Base-by-base conservation (phyloP, 2,329 filamentous ascomycete species). In the Monilinia fructigena region DNA sequence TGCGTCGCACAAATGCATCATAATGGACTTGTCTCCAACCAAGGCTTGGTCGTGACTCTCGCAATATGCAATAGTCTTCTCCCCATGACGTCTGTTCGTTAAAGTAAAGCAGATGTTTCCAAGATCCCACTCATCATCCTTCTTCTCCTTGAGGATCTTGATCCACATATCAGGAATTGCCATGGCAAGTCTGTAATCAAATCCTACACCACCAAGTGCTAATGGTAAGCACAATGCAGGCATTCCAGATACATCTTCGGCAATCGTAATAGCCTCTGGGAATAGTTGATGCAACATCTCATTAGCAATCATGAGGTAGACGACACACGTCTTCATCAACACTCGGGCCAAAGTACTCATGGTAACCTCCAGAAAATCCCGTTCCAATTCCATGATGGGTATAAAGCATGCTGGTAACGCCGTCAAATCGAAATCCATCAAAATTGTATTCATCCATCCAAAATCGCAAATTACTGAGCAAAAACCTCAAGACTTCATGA, bases 381-480 rank as follows among this genome's bases (percentile, higher is more conserved):
- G 93, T 96, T 82, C 95, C 95, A 78, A 99, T 97, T 56, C 95
- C 95, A 76, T 99, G 95, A 76, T 99, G 95, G 20, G 82, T 81
- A 78, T 99, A 99, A 66, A 99, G 88, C 93, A 99, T 99, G 80
- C 93, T 97, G 1, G 95, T 99, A 63, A 99, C 95, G 71, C 95
- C 95, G 73, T 99, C 95, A 74, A 99, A 99, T 53, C 95, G 87
- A 84, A 98, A 99, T 31, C 95, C 95, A 76, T 99, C 95, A 76
- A 99, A 98, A 52, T 87, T 82, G 75, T 97, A 99, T 79, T 97
- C 93, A 66, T 98, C 94, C 93, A 99, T 98, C 93, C 95, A 99
- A 81, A 97, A 99, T 31, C 94, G 86, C 67, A 99, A 80, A 77
- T 99, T 99, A 78, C 93, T 97, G 35, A 99, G 82, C 55, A 99